A percentile compares a stretch with the other conserved stretches of the same genome.
Evolutionary conservation across 73 alveolate genomes (phyloP).

Genomic region (Effrenium voratum): DNA sequence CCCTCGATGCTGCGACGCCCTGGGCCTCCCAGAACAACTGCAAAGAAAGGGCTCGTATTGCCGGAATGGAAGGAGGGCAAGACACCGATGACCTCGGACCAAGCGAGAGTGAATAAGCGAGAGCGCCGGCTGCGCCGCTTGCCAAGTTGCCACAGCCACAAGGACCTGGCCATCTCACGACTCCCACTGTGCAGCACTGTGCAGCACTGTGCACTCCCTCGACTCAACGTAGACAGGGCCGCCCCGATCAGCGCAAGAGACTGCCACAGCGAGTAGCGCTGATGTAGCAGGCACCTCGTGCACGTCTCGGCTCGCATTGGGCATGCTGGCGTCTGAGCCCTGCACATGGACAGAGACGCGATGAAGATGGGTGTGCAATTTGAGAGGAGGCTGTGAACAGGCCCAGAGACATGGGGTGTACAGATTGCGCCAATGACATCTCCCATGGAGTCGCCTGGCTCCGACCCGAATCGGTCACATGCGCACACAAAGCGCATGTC

Average conservation of each 20-base stretch:
- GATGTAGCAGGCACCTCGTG: constrained; percentile 59
- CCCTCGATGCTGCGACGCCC: neutral
- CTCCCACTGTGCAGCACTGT: neutral
- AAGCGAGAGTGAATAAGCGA: neutral
- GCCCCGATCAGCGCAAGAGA: constrained; percentile 52
- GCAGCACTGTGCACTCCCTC: neutral
- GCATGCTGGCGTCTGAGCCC: neutral
- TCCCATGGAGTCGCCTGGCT: constrained; percentile 66
- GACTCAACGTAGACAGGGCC: neutral
- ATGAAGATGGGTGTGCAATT: constrained; percentile 71
- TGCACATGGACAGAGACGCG: constrained; percentile 61
- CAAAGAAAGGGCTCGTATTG: constrained; percentile 27
- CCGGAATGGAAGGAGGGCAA: constrained; percentile 45
- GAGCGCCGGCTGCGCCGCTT: neutral
- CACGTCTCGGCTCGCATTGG: neutral
- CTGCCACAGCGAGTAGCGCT: constrained; percentile 70
- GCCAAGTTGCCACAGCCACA: constrained; percentile 35
- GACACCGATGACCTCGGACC: constrained; percentile 51
- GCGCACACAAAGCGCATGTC: no score
- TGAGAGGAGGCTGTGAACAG: constrained; percentile 79
- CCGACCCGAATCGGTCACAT: no score
- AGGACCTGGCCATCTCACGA: constrained; percentile 21
- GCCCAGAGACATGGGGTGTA: constrained; percentile 64
- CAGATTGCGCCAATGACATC: constrained; percentile 81
- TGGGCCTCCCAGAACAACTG: constrained; percentile 56